Base-by-base conservation (phyloP, 1,284 basidiomycete species). In the Trichosporon faecale region DNA sequence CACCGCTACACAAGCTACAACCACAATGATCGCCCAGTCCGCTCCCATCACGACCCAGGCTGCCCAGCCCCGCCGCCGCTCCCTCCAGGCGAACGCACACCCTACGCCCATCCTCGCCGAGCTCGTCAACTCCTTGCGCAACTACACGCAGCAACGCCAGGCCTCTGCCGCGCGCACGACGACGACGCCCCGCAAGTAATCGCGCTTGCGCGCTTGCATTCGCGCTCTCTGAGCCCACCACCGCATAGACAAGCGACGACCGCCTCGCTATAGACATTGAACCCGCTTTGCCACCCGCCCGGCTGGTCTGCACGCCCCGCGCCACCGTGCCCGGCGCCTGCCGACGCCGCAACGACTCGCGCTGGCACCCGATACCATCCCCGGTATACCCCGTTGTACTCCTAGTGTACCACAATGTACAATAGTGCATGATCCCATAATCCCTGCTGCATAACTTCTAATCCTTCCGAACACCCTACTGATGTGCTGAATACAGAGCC, bases 31-130 rank as follows among this genome's bases (percentile, higher is more conserved):
- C 57, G 57, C 57, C 31, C 14, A 18, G 16, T 2, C 57, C 14
- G 9, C 27, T 18, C 27, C 27, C 57, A 11, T 61, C 57, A 29
- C 57, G 21, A 33, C 57, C 16, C 57, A 61, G 57, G 57, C 57
- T 29, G 23, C 57, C 57, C 57, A 31, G 57, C 57, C 57, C 57
- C 57, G 57, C 57, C 57, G 57, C 57, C 57, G 57, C 57, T 31
- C 27, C 7, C 29, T 61, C 14, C 27, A 61, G 27, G 57, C 57
- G 11, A 31, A 31, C 57, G 12, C 55, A 27, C 57, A 61, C 57
- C 57, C 57, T 2, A 61, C 57, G 29, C 57, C 57, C 57, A 61
- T 61, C 57, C 33, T 61, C 57, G 57, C 57, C 18, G 57, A 61
- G 27, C 57, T 61, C 57, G 57, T 61, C 16, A 14, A 61, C 57